Evolutionary conservation across 2,329 filamentous ascomycete species (phyloP), one percentile per base, ranked within the genome.

Genomic region (Exophiala spinifera): DNA sequence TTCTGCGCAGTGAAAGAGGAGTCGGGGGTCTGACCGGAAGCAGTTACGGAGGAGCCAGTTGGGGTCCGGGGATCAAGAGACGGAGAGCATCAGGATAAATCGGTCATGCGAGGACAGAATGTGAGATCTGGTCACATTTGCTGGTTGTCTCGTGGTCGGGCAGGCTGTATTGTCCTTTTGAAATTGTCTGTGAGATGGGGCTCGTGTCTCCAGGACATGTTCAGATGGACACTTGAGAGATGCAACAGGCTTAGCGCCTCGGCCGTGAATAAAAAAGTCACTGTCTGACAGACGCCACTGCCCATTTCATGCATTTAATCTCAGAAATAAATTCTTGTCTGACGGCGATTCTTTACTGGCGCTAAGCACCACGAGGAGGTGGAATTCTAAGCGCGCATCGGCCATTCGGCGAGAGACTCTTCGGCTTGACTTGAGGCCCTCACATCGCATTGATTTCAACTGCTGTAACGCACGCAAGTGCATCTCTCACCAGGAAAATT

Each of bases 1-100:
- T 62, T 57, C 57, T 55, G 57, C 60, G 55, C 54, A 53, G 46
- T 39, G 49, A 46, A 51, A 37, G 25, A 33, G 48, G 34, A 49
- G 49, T 42, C 47, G 55, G 56, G 59, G 51, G 49, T 57, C 40
- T 57, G 55, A 56, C 51, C 14, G 46, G 37, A 47, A 49, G 46
- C 34, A 34, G 31, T 45, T 47, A 33, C 49, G 46, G 53, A 47
- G 46, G 51, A 46, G 3, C 44, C 46, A 37, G 23, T 55, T n/a
- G 47, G 51, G 36, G n/a, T 47, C 40, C 48, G 40, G 33, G 34
- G 40, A 33, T 56, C 21, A 36, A 31, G 49, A 13, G 34, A 39
- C 21, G 23, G 34, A 46, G 39, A 40, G 34, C 40, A 36, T 33
- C 21, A 31, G 17, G 20, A 14, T 44, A 19, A 34, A 37, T 39